Evolutionary conservation across 768 basidiomycete genomes (phyloP).

Genomic region (Lyophyllum decastes): DNA sequence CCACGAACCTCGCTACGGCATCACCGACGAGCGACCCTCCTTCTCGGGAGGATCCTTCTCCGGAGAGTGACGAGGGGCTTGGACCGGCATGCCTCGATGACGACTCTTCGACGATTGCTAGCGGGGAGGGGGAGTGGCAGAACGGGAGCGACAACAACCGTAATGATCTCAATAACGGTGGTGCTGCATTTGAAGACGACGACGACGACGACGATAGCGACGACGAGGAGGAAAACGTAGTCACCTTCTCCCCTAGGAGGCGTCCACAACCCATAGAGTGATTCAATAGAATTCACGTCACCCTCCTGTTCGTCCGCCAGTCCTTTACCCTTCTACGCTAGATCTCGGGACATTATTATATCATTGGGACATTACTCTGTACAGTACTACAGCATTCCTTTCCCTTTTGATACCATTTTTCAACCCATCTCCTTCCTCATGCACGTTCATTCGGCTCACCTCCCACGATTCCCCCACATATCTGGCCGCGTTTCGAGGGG

Average conservation of each 20-base stretch:
- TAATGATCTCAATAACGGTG: neutral
- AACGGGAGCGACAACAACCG: conserved; percentile 10
- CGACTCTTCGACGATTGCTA: conserved; percentile 54
- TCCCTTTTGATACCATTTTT: neutral
- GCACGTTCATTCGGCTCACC: neutral
- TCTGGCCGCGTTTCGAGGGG: conserved; percentile 1
- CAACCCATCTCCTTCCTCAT: neutral
- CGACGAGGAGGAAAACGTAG: conserved; percentile 27
- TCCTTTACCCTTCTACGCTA: neutral
- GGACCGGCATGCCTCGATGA: conserved; percentile 40
- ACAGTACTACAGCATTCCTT: neutral
- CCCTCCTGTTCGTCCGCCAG: neutral
- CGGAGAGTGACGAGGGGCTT: conserved; percentile 19
- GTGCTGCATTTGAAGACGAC: conserved; percentile 3
- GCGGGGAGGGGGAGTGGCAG: conserved; percentile 28
- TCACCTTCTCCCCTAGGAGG: conserved; percentile 32
- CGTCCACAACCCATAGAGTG: conserved; percentile 1
- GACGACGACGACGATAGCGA: conserved; percentile 21
- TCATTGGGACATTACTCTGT: neutral
- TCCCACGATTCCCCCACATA: neutral
- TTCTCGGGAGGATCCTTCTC: neutral
- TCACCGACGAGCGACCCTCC: conserved; percentile 1
- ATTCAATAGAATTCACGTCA: neutral
- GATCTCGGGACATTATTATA: conserved; percentile 1
- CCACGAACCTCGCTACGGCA: conserved; percentile 1